Base-by-base conservation (phyloP, 108 stramenopile genomes). In the Asterionellopsis glacialis region DNA sequence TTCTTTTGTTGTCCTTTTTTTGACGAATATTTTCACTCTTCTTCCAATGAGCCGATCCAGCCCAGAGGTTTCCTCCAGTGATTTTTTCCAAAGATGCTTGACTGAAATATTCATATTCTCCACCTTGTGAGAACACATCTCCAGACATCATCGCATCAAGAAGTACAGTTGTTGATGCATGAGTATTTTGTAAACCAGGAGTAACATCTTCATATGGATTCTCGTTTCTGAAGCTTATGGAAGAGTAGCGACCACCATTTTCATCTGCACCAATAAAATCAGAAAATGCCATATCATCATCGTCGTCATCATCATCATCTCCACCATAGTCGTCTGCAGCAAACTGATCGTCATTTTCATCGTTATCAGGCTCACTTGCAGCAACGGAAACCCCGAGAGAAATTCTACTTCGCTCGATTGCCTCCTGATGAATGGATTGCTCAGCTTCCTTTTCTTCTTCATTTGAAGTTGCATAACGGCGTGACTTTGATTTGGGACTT, bases 41-140 rank as follows among this genome's bases (percentile, higher is more conserved):
- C 70, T 92, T 95, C 94, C 94, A 95, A 73, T 95, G 90, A 23
- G 76, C 65, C n/a, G 88, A 79, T 57, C 94, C 94, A 38, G 90
- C 94, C 94, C 94, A 95, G 12, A 67, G 55, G 61, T 95, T 94
- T 12, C 82, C 76, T 16, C 72, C 49, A 3, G 78, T 76, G n/a
- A 75, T 61, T 73, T 71, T 81, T 43, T 75, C 79, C 41, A 90
- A 59, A 28, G 83, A 80, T 51, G 80, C 65, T 14, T 61, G 52
- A 57, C 79, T 81, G 61, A 90, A 87, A 53, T 65, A 90, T 28
- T 84, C 77, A 56, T 82, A 90, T 40, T 82, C 69, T 15, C 57
- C 68, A 45, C 55, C 65, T 13, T 75, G 67, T 58, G 70, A 63
- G 28, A 71, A 74, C 1, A 77, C 74, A 69, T 90, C 80, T 13